A percentile compares a stretch with the other conserved stretches of the same genome.
Evolutionary conservation across 2,329 filamentous ascomycete genomes (phyloP).

Genomic region (Trichoderma guizhouense): DNA sequence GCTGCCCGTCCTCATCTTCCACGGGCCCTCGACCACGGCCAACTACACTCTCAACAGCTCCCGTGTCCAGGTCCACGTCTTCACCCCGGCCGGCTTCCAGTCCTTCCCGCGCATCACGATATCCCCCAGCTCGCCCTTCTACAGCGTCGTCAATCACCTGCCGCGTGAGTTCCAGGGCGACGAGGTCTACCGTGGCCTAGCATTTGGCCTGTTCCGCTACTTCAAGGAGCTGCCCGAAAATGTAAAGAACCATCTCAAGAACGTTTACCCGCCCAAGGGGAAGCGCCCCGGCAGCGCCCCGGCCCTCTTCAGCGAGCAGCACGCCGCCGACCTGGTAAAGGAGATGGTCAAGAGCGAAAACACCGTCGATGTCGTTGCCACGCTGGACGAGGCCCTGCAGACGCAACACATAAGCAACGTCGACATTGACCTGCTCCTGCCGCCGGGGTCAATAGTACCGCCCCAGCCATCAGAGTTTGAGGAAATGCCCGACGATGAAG

Average conservation of each 20-base stretch:
- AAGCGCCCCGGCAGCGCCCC: constrained; percentile 62
- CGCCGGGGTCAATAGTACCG: constrained; percentile 70
- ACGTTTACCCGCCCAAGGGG: constrained; percentile 50
- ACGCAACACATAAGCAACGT: constrained; percentile 80
- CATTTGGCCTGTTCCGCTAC: constrained; percentile 91
- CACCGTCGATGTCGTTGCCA: constrained; percentile 65
- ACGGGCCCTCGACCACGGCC: constrained; percentile 84
- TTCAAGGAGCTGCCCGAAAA: constrained; percentile 79
- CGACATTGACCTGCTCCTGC: constrained; percentile 83
- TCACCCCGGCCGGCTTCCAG: constrained; percentile 82
- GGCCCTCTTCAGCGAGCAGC: constrained; percentile 80
- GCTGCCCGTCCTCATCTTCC: constrained; percentile 82
- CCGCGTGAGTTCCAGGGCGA: constrained; percentile 94
- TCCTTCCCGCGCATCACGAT: constrained; percentile 90
- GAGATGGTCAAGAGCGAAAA: constrained; percentile 81
- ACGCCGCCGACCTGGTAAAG: constrained; percentile 86
- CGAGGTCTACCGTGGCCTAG: constrained; percentile 84
- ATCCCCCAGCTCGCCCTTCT: constrained; percentile 87
- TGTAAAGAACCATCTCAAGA: constrained; percentile 69
- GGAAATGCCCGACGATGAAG: constrained; percentile 59
- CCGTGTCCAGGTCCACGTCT: constrained; percentile 90
- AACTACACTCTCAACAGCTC: constrained; percentile 86
- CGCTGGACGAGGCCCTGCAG: constrained; percentile 71
- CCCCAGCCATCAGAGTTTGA: constrained; percentile 58
- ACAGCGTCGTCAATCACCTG: constrained; percentile 83